Percentiles rank a stretch among this genome's conserved stretches.
Evolutionary conservation across 1,284 basidiomycete species (phyloP).

Genomic region (Heterobasidion irregulare): DNA sequence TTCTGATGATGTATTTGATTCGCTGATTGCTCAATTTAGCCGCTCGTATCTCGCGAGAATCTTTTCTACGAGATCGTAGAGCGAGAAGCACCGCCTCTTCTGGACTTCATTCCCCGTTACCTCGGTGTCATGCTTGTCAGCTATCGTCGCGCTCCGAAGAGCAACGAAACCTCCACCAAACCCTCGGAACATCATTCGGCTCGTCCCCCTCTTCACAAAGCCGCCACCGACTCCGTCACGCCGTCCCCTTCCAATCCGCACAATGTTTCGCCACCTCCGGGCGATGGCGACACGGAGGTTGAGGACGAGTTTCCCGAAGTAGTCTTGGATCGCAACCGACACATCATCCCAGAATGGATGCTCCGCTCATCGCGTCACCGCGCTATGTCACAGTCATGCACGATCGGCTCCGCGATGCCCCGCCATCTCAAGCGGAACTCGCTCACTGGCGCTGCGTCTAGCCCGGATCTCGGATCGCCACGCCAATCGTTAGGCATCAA

Average conservation of each 20-base stretch:
- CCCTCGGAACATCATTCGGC: conserved; percentile 7
- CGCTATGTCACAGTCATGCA: conserved; percentile 42
- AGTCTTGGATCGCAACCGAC: conserved; percentile 85
- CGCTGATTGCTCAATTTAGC: conserved; percentile 37
- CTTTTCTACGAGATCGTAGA: conserved; percentile 98
- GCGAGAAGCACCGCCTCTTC: conserved; percentile 81
- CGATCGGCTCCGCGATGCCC: conserved; percentile 10
- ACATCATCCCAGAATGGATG: conserved; percentile 95
- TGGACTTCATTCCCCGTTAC: conserved; percentile 94
- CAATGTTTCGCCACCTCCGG: conserved; percentile 1
- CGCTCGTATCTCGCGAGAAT: conserved; percentile 93
- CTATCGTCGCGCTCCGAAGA: conserved; percentile 71
- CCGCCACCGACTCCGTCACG: conserved; percentile 22
- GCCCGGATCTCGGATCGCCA: conserved; percentile 46
- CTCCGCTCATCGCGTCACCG: conserved; percentile 42
- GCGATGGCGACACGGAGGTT: conserved; percentile 32
- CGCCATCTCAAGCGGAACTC: conserved; percentile 25
- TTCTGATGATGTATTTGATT: conserved; percentile 2
- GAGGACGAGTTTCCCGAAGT: conserved; percentile 83
- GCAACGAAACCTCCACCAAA: conserved; percentile 16
- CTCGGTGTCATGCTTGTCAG: conserved; percentile 98
- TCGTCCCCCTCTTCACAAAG: conserved; percentile 25
- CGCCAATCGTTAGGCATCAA: conserved; percentile 3
- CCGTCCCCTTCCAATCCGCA: background rate
- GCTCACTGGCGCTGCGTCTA: conserved; percentile 50